These are phyloP conservation scores for Citrus sp. DNA, from an alignment of 345 rosid species.

Conservation along the genomic window DNA sequence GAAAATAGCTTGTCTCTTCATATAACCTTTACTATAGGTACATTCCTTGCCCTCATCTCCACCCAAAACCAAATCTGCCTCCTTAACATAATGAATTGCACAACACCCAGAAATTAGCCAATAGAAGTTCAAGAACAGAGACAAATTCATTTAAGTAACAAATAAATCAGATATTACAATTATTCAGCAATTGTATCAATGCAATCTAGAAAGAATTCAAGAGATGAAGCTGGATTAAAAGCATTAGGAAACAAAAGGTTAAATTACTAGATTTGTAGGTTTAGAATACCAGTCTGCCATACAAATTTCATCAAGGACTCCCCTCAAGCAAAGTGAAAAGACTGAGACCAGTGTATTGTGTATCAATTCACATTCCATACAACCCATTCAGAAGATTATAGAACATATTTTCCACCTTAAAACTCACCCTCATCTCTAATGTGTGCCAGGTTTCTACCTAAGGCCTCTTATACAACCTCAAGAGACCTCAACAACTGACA, in stretches of 20 bases:
- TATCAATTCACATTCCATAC: neutral
- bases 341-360: neutral
- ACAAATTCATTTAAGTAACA: neutral
- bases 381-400: neutral
- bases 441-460: neutral
- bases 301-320: neutral
- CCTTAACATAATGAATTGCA: slow-evolving; percentile 36
- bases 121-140: neutral
- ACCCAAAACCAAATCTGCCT: slow-evolving; percentile 94
- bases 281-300: neutral
- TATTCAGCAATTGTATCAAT: neutral
- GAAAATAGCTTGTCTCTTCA: slow-evolving; percentile 94
- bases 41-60: slow-evolving; percentile 97
- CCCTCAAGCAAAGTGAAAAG: neutral
- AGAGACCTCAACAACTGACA: neutral
- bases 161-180: neutral
- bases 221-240: neutral
- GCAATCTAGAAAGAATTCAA: neutral
- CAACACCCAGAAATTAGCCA: neutral
- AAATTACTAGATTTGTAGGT: neutral
- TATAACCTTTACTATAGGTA: slow-evolving; percentile 76
- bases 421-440: neutral
- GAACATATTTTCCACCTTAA: neutral
- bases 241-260: neutral
- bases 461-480: neutral